Evolutionary conservation across 192 early-diverging fungal genomes (phyloP), one percentile per base, ranked within the genome.

Genomic region (Diversispora eburnea): DNA sequence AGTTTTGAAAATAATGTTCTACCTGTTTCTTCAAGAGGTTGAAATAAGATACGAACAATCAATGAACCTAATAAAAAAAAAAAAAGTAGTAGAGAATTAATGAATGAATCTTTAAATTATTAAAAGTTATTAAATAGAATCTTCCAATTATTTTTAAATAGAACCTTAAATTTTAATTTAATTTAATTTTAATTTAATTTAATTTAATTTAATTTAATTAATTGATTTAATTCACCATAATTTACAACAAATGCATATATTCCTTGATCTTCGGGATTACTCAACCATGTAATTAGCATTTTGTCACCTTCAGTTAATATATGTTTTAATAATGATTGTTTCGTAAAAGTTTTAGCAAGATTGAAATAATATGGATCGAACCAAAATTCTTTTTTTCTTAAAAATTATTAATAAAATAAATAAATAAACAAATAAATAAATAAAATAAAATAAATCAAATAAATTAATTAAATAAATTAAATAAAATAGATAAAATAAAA

Each of bases 241-340:
- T 92, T 96, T 46, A 90, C 80, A 8, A 93, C 92, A 76, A 94
- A 83, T 1, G 94, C 93, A 81, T 94, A 94, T 6, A 89, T 83
- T 8, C 94, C 94, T 81, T 92, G 91, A 70, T 87, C 87, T 0
- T 55, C 70, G 3, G 78, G 75, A 1, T 74, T 73, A 7, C 88
- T 87, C 45, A 90, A 80, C 41, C 74, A 78, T 15, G 93, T 76
- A 77, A 96, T 85, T n/a, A 95, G 73, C 83, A 99, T 91, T 76
- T 94, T 94, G 79, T 99, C 97, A n/a, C 95, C 97, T 79, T 96
- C 94, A 4, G 97, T 98, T 42, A 99, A 76, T 10, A 96, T 60
- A 76, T 98, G 93, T 77, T 99, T 99, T n/a, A 98, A 81, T 15
- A 95, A 64, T 0, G 94, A 93, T 78, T 98, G 95, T 3, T 88